Conservation (phyloP, 2,329 filamentous ascomycete genomes). For the Paraphaeosphaeria sporulosa region DNA sequence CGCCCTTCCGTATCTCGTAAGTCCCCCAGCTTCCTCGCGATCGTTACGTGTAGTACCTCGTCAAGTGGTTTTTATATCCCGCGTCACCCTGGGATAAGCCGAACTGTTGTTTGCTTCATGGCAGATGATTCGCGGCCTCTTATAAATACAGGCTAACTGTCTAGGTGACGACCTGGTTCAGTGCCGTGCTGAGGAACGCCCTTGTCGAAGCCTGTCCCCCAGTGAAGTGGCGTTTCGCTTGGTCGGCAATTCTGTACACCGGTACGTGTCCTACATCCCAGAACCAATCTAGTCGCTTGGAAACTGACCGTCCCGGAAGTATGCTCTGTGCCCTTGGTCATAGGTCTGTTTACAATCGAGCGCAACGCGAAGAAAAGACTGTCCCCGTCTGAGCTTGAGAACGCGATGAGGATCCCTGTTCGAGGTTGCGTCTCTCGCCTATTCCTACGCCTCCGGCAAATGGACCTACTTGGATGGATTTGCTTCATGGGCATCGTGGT, state of each 20-base stretch:
- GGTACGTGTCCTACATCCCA: not conserved
- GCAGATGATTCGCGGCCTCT: too few relatives aligned
- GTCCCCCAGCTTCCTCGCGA: not conserved
- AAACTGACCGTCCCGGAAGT: not conserved
- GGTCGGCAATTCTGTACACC: not conserved
- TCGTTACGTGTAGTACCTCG: not conserved
- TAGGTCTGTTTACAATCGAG: not conserved
- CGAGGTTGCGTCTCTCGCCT: too few relatives aligned
- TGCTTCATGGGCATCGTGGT: not conserved
- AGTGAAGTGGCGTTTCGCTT: not conserved
- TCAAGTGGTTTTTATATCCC: too few relatives aligned
- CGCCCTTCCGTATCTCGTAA: not conserved
- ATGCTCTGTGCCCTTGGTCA: not conserved
- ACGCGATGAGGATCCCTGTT: not conserved
- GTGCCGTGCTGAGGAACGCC: not conserved
- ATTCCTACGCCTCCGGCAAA: not conserved
- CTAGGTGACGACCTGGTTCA: slow-evolving; percentile 1
- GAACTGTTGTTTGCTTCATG: too few relatives aligned
- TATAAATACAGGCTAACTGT: not conserved
- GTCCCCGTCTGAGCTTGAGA: not conserved
- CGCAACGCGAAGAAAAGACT: not conserved
- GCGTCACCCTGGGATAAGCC: too few relatives aligned
- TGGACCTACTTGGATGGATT: slow-evolving; percentile 4
- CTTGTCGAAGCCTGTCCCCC: not conserved
- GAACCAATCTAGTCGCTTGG: not conserved